Evolutionary conservation across 441 rosid species (phyloP), one percentile per base, ranked within the genome.

Genomic region (Capsella rubella): DNA sequence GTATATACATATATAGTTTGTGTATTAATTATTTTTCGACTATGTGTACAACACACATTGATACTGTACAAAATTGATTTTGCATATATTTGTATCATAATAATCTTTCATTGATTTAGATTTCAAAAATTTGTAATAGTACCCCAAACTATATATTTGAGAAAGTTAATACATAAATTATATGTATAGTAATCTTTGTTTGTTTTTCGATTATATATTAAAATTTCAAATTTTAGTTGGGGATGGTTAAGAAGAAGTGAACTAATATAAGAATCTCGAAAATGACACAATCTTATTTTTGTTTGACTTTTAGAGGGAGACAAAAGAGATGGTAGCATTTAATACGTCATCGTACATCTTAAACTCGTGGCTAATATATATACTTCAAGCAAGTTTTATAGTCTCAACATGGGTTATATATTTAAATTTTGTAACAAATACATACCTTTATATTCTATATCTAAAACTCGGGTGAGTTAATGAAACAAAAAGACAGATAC

Each of bases 191-290:
- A n/a, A 67, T 15, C 2, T 25, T 52, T 53, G 18, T 53, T 52
- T 37, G 15, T 12, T 47, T 56, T 56, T 47, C 3, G 4, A 46
- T 47, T 6, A 57, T 3, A 13, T 52, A 25, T 45, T 54, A 46
- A 39, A 21, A 25, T 40, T 64, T 71, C 71, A 71, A 64, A 76
- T 50, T 21, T 40, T 77, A 77, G 80, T 71, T 71, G 80, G 58
- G 73, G n/a, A 66, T 71, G 64, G 80, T 71, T 77, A 71, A 51
- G 80, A 77, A 77, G 77, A 77, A 71, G 64, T 64, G 65, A 56
- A 55, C 71, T 69, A 76, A 61, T 45, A 49, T 53, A 49, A 64
- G 45, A 49, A 49, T 56, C 60, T 76, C 43, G 67, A 76, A 76
- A 76, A 49, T 76, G 79, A 70, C 80, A 63, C 47, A 57, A 27